Evolutionary conservation across 2,329 filamentous ascomycete genomes (phyloP).

Genomic region (Penicillium occitanis): DNA sequence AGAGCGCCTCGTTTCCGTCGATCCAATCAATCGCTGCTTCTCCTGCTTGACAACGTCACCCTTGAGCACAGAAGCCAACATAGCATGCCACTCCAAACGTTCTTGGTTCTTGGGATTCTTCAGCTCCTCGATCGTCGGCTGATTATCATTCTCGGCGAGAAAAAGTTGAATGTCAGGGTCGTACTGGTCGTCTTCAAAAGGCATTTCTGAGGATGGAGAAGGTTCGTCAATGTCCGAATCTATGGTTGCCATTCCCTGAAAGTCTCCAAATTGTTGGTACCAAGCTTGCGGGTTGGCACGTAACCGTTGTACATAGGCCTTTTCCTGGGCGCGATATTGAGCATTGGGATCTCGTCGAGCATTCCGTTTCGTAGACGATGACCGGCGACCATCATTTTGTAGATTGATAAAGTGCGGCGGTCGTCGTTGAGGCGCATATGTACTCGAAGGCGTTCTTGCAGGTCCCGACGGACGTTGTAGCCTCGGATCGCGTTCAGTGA

Average conservation of each 20-base stretch:
- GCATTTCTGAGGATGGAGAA: conserved; percentile 79
- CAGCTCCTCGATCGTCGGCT: conserved; percentile 85
- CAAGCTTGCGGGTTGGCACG: conserved; percentile 78
- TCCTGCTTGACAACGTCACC: conserved; percentile 97
- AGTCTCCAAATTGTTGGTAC: conserved; percentile 59
- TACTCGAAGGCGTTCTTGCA: conserved; percentile 72
- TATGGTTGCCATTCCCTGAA: conserved; percentile 68
- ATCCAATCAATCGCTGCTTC: conserved; percentile 90
- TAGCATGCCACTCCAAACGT: conserved; percentile 94
- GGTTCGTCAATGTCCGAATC: conserved; percentile 90
- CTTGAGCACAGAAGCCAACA: conserved; percentile 92
- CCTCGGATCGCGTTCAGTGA: conserved; percentile 43
- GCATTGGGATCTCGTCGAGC: conserved; percentile 65
- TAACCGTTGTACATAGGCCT: conserved; percentile 89
- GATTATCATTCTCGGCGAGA: conserved; percentile 83
- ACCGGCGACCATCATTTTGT: conserved; percentile 54
- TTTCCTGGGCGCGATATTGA: conserved; percentile 80
- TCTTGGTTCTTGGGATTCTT: conserved; percentile 85
- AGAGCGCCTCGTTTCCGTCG: too few relatives aligned
- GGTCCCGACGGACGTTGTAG: conserved; percentile 68
- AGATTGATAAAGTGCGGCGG: conserved; percentile 52
- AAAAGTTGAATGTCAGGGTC: conserved; percentile 93
- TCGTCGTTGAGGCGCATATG: conserved; percentile 67
- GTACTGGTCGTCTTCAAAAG: conserved; percentile 78
- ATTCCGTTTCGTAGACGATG: conserved; percentile 56